Percentiles rank a stretch among this genome's conserved stretches.
Evolutionary conservation across 331 rosid genomes (phyloP).

Genomic region (Stylosanthes scabra): DNA sequence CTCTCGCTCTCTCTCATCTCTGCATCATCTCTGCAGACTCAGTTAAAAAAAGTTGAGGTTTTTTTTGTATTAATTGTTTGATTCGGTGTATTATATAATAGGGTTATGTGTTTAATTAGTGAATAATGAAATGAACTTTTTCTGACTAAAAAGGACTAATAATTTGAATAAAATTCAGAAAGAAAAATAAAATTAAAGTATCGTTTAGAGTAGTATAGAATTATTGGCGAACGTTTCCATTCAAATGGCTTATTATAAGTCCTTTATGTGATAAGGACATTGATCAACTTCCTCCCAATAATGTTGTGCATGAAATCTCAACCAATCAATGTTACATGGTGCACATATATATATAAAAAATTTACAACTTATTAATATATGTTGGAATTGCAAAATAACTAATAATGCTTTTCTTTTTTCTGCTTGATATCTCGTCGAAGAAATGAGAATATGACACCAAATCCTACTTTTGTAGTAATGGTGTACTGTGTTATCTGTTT

Average conservation of each 20-base stretch:
- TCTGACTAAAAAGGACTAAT: too few species aligned
- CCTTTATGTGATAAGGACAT: slow-evolving; percentile 28
- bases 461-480: slow-evolving; percentile 45
- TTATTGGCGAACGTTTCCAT: slow-evolving; percentile 42
- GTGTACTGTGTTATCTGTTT: slow-evolving; percentile 44
- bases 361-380: slow-evolving; percentile 13
- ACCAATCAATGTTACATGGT: not conserved
- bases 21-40: too few species aligned
- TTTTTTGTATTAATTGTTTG: too few species aligned
- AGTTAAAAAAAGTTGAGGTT: too few species aligned
- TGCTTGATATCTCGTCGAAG: slow-evolving; percentile 31
- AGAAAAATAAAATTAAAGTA: not conserved
- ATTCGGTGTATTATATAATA: too few species aligned
- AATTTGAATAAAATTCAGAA: not conserved
- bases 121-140: too few species aligned
- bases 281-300: slow-evolving; percentile 36
- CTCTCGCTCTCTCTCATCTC: too few species aligned
- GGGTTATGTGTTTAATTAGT: too few species aligned
- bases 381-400: slow-evolving; percentile 24
- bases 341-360: not conserved
- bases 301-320: slow-evolving; percentile 42
- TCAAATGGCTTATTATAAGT: slow-evolving; percentile 28
- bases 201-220: slow-evolving; percentile 41
- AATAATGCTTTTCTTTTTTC: slow-evolving; percentile 5
- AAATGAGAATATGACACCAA: slow-evolving; percentile 48